These are phyloP conservation scores for Diutina scorzettiae DNA, from an alignment of 1,139 yeast species.

Conservation along the genomic window DNA sequence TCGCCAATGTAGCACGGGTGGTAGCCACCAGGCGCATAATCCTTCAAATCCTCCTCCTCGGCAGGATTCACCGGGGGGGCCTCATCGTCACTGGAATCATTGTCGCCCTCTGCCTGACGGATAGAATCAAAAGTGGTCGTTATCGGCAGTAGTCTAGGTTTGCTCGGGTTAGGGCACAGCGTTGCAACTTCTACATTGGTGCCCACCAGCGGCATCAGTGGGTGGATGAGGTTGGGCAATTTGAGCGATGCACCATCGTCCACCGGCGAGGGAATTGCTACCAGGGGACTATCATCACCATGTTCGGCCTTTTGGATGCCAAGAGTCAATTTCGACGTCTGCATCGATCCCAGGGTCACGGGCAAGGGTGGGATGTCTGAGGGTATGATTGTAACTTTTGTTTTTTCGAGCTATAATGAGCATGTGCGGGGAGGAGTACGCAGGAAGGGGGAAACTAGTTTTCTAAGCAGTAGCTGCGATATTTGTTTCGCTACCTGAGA, in stretches of 20 bases:
- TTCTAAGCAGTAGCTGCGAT: too few relatives aligned
- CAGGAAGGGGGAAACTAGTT: too few relatives aligned
- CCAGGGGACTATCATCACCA: neutral
- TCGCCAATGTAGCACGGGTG: conserved; percentile 32
- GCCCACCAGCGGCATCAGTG: conserved; percentile 2
- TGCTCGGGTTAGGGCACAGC: neutral
- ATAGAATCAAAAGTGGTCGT: neutral
- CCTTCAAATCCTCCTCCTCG: conserved; percentile 26
- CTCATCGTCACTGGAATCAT: conserved; percentile 8
- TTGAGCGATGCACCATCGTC: neutral
- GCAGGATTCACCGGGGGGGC: conserved; percentile 19
- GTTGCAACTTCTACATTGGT: neutral
- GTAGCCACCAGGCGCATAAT: conserved; percentile 30
- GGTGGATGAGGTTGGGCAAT: neutral
- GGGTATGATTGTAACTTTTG: too few relatives aligned
- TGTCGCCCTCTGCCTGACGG: conserved; percentile 1
- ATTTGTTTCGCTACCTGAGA: too few relatives aligned
- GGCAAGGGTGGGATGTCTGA: too few relatives aligned
- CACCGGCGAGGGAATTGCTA: neutral
- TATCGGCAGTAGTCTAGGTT: neutral
- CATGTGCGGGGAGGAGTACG: too few relatives aligned
- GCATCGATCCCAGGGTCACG: conserved; percentile 4
- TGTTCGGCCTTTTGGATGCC: conserved; percentile 4
- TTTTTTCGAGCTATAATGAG: too few relatives aligned
- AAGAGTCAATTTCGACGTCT: conserved; percentile 3